These are phyloP conservation scores for Pezicula carpinea DNA, from an alignment of 2,329 filamentous ascomycete genomes.

Conservation along the genomic window DNA sequence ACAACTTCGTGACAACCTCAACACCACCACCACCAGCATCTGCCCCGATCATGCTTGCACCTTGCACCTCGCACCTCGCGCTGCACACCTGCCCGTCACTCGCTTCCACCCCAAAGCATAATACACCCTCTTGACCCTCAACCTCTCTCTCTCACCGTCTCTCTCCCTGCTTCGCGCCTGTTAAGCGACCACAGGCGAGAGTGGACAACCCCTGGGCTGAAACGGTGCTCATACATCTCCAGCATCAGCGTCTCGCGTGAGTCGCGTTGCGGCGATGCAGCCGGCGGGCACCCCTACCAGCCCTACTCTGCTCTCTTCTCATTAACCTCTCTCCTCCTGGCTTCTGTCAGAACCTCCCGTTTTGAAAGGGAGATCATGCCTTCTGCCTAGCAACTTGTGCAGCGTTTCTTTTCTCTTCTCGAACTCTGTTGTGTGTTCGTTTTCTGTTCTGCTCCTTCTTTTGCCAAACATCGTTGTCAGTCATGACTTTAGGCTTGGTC, in stretches of 20 bases:
- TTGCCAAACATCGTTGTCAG: constrained; percentile 14
- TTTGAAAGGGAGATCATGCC: constrained; percentile 21
- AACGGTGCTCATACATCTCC: background rate
- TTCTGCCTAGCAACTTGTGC: constrained; percentile 3
- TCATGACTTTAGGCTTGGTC: background rate
- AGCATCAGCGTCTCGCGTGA: background rate
- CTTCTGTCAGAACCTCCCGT: constrained; percentile 17
- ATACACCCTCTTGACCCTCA: too few species aligned
- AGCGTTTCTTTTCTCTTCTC: constrained; percentile 4
- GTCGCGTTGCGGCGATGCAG: background rate
- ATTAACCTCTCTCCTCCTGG: constrained; percentile 11
- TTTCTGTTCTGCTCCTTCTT: constrained; percentile 10
- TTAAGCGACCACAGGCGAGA: too few species aligned
- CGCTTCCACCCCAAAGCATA: too few species aligned
- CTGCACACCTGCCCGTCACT: too few species aligned
- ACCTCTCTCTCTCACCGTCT: too few species aligned
- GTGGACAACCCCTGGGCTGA: too few species aligned
- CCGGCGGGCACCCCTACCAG: constrained; percentile 9
- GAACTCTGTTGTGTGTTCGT: constrained; percentile 9
- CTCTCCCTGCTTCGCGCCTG: too few species aligned
- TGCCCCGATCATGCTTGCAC: too few species aligned
- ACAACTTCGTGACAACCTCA: too few species aligned
- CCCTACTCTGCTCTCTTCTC: constrained; percentile 9
- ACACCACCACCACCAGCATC: too few species aligned
- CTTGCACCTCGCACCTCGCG: too few species aligned